Percentiles rank a stretch among this genome's conserved stretches.
Conservation (phyloP, 1,139 yeast species). For the Geotrichum histeridarum region DNA sequence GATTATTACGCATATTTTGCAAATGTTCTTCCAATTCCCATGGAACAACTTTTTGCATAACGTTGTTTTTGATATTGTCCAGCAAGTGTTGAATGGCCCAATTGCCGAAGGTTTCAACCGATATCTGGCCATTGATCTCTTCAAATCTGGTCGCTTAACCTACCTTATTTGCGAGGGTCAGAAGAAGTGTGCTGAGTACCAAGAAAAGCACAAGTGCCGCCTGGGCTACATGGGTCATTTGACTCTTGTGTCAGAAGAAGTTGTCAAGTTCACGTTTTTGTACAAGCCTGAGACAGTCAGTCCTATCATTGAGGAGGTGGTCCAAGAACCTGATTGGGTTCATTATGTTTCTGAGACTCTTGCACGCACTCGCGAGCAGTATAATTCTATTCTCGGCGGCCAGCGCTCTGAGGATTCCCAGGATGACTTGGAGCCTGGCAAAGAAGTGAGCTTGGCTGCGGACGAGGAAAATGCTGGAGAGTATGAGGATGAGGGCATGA, state of each 20-base stretch:
- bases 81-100: constrained; percentile 90
- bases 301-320: constrained; percentile 54
- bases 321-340: constrained; percentile 64
- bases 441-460: constrained; percentile 35
- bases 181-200: constrained; percentile 64
- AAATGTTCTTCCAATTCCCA: constrained; percentile 87
- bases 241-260: constrained; percentile 89
- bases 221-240: constrained; percentile 97
- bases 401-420: constrained; percentile 52
- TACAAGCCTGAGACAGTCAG: constrained; percentile 61
- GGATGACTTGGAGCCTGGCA: constrained; percentile 34
- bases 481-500: constrained; percentile 45
- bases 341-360: constrained; percentile 77
- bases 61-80: constrained; percentile 95
- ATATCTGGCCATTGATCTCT: constrained; percentile 79
- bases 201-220: constrained; percentile 54
- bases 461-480: constrained; percentile 33
- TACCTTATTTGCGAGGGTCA: constrained; percentile 81
- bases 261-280: constrained; percentile 82
- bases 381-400: constrained; percentile 93
- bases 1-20: constrained; percentile 68
- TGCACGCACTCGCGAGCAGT: constrained; percentile 86
- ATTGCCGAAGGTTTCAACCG: constrained; percentile 91
- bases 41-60: constrained; percentile 98
- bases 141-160: constrained; percentile 73